Percentiles rank a stretch among this genome's conserved stretches.
These are phyloP conservation scores for Rhodotorula sp. DNA, from an alignment of 1,284 basidiomycete genomes.

Conservation along the genomic window DNA sequence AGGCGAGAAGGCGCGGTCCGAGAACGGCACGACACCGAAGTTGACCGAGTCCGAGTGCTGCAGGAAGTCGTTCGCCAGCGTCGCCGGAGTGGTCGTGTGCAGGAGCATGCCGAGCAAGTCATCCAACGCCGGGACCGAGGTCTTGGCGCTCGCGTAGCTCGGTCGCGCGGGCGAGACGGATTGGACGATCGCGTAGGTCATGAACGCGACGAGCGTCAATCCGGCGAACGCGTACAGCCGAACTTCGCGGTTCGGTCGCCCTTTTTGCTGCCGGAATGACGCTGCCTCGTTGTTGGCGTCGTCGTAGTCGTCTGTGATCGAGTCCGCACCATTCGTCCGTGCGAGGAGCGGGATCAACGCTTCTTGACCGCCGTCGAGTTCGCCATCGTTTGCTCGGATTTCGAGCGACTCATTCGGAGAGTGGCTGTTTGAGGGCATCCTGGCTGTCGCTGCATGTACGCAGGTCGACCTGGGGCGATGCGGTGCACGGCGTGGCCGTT, in stretches of 20 bases:
- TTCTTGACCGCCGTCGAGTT: neutral
- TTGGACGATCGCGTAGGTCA: neutral
- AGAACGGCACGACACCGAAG: slow-evolving; percentile 24
- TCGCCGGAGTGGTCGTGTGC: neutral
- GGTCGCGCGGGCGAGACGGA: neutral
- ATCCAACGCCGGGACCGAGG: neutral
- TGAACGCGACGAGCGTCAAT: neutral
- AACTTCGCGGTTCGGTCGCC: neutral
- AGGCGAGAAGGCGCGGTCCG: slow-evolving; percentile 1
- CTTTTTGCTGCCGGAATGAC: neutral
- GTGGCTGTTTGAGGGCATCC: no score
- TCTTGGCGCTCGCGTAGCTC: neutral
- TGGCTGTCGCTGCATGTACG: no score
- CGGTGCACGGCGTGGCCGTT: no score
- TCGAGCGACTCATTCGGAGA: neutral
- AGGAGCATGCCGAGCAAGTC: neutral
- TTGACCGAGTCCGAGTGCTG: neutral
- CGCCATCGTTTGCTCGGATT: no score
- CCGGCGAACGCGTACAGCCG: neutral
- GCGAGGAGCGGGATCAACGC: neutral
- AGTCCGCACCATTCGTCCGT: neutral
- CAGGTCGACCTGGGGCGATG: no score
- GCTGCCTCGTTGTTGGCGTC: neutral
- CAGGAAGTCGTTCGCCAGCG: slow-evolving; percentile 3
- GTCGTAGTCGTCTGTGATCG: neutral